Evolutionary conservation across 352 stramenopile genomes (phyloP).

Genomic region (Pythium coloratum): DNA sequence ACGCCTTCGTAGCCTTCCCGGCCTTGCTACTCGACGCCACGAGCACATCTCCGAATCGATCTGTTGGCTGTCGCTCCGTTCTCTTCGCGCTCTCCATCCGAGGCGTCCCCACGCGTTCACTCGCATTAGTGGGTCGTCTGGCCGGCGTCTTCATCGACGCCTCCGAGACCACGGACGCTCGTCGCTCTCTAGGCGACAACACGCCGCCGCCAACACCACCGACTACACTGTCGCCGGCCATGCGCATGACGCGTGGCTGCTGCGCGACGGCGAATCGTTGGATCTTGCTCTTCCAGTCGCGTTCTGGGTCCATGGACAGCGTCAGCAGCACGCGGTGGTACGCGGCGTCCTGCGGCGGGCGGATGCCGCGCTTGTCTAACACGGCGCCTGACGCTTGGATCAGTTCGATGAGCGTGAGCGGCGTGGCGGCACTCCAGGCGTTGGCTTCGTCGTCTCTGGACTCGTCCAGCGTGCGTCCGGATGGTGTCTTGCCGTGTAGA

Average conservation of each 20-base stretch:
- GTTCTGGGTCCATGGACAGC: slow-evolving; percentile 54
- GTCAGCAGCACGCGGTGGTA: slow-evolving; percentile 60
- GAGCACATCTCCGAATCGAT: slow-evolving; percentile 55
- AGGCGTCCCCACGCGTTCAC: neutral
- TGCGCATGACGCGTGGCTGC: neutral
- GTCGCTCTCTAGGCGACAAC: neutral
- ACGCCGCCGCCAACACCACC: neutral
- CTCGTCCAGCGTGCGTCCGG: neutral
- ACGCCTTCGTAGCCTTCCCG: neutral
- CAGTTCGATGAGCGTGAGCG: slow-evolving; percentile 62
- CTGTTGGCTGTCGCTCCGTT: slow-evolving; percentile 11
- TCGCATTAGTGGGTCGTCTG: neutral
- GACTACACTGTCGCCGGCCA: neutral
- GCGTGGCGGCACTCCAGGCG: neutral
- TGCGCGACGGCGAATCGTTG: slow-evolving; percentile 30
- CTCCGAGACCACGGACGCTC: neutral
- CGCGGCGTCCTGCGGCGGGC: slow-evolving; percentile 41
- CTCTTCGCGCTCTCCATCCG: neutral
- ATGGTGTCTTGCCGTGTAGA: slow-evolving; percentile 6
- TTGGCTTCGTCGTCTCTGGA: neutral
- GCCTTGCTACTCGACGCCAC: neutral
- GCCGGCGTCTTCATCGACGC: slow-evolving; percentile 1
- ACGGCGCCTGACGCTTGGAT: slow-evolving; percentile 56
- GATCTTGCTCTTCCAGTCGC: slow-evolving; percentile 63
- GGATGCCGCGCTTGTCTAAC: slow-evolving; percentile 50